phyloP scores from a whole-genome alignment of 345 rosid genomes.

The Stellera chamaejasme region DNA sequence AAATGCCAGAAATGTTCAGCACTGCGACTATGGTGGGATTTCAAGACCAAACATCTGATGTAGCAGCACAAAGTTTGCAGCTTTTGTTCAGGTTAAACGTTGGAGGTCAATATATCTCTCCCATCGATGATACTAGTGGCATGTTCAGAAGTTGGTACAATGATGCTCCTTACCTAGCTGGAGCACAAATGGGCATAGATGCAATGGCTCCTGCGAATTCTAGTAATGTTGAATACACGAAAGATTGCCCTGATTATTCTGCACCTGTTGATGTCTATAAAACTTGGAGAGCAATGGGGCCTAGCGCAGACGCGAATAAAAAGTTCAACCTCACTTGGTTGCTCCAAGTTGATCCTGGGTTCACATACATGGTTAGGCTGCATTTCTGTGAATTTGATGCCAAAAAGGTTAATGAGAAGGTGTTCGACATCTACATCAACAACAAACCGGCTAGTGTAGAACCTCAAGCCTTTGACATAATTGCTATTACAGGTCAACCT shows the following conservation, averaged over 20 bases:
- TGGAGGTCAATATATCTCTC: constrained; percentile 56
- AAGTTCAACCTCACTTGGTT: constrained; percentile 65
- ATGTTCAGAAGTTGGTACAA: constrained; percentile 65
- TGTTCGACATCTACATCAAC: constrained; percentile 62
- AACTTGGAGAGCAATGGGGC: constrained; percentile 59
- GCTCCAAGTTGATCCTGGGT: constrained; percentile 60
- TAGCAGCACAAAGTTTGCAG: constrained; percentile 29
- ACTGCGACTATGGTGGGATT: constrained; percentile 42
- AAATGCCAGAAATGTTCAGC: constrained; percentile 50
- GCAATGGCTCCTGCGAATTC: constrained; percentile 11
- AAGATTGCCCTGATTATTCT: constrained; percentile 23
- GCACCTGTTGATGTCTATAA: constrained; percentile 59
- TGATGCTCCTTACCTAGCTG: constrained; percentile 47
- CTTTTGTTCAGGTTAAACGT: constrained; percentile 67
- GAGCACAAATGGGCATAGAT: constrained; percentile 41
- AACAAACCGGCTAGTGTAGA: constrained; percentile 43
- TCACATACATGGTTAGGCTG: constrained; percentile 56
- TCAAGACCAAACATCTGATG: constrained; percentile 25
- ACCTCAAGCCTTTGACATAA: constrained; percentile 36
- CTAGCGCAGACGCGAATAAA: constrained; percentile 19
- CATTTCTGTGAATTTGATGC: constrained; percentile 65
- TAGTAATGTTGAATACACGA: constrained; percentile 34
- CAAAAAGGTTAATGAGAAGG: constrained; percentile 42
- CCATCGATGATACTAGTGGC: constrained; percentile 45
- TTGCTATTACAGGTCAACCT: constrained; percentile 38